Base-by-base conservation (phyloP, 495 filamentous ascomycete genomes). In the Aspergillus olivimuriae region DNA sequence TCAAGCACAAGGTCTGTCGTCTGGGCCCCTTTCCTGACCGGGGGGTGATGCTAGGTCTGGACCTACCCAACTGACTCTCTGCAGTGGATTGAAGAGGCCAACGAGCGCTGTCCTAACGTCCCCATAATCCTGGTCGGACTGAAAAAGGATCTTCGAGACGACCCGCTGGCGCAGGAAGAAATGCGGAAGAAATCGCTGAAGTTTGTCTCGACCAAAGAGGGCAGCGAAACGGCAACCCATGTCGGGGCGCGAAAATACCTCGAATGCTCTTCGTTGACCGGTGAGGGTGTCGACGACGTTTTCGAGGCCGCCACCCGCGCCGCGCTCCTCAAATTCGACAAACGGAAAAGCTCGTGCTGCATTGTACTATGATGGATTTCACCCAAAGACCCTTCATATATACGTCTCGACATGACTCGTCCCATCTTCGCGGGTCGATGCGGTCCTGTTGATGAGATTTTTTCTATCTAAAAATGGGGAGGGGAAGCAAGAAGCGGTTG, bases 231-330 rank as follows among this genome's bases (percentile, higher is more conserved):
- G 21, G 87, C 86, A 31, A 78, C 85, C 39, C 81, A 89, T 45
- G 86, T 96, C 55, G 89, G 91, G 32, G 92, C 91, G 39, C 77
- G 87, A 51, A 95, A 95, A 68, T 99, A 99, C 53, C 82, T 99
- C 37, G 92, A 99, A 61, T 99, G 92, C 68, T 96, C 90, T 4
- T 91, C 86, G 22, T 66, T 99, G 51, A 95, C 87, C n/a, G 92
- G 92, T 37, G 94, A 99, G 59, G 92, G 92, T 10, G 92, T 99
- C 17, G 92, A 99, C 63, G 92, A 99, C 66, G 92, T 99, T 10
- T 99, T 99, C 57, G 92, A 99, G 61, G 92, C 92, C 20, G 92
- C 92, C 7, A 99, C 92, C 41, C 77, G 92, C 56, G 91, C 92
- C n/a, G 90, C 92, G 20, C 71, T 99, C 42, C 75, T 95, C 15